These are phyloP conservation scores for Hyaloscypha finlandica DNA, from an alignment of 495 filamentous ascomycete genomes.

Conservation along the genomic window DNA sequence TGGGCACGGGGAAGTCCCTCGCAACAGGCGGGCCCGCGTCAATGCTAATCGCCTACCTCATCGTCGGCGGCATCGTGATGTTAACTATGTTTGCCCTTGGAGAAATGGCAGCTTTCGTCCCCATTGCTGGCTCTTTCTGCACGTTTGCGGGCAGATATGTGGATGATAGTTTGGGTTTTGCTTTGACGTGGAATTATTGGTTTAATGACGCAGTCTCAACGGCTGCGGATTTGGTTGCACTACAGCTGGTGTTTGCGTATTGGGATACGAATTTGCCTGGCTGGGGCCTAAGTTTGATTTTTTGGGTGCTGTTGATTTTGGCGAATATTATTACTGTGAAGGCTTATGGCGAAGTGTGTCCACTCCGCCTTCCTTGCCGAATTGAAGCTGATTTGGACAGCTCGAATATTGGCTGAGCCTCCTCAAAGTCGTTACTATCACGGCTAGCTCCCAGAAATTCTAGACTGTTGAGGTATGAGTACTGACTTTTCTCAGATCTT, in stretches of 20 bases:
- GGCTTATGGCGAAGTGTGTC: slow-evolving; percentile 54
- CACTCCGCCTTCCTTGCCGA: not conserved
- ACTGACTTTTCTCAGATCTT: slow-evolving; percentile 44
- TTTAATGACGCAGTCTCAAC: slow-evolving; percentile 61
- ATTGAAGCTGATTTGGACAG: slow-evolving; percentile 31
- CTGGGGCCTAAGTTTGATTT: slow-evolving; percentile 60
- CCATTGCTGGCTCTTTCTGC: slow-evolving; percentile 73
- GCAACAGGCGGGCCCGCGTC: slow-evolving; percentile 65
- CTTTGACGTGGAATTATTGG: slow-evolving; percentile 63
- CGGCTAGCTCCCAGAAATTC: slow-evolving; percentile 38
- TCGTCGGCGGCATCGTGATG: slow-evolving; percentile 50
- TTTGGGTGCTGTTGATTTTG: slow-evolving; percentile 49
- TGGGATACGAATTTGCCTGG: slow-evolving; percentile 60
- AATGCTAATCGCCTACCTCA: slow-evolving; percentile 59
- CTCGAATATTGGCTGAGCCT: slow-evolving; percentile 58
- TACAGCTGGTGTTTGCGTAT: slow-evolving; percentile 54
- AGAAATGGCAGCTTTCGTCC: slow-evolving; percentile 75
- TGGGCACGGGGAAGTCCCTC: slow-evolving; percentile 64
- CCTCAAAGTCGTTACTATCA: slow-evolving; percentile 57
- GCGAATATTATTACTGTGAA: slow-evolving; percentile 53
- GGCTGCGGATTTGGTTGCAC: slow-evolving; percentile 54
- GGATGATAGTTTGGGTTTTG: slow-evolving; percentile 72
- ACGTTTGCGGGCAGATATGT: slow-evolving; percentile 73
- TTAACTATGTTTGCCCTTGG: slow-evolving; percentile 56
- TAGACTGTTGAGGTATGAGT: not conserved